These are phyloP conservation scores for Emergomyces orientalis DNA, from an alignment of 2,329 filamentous ascomycete genomes.

Conservation along the genomic window DNA sequence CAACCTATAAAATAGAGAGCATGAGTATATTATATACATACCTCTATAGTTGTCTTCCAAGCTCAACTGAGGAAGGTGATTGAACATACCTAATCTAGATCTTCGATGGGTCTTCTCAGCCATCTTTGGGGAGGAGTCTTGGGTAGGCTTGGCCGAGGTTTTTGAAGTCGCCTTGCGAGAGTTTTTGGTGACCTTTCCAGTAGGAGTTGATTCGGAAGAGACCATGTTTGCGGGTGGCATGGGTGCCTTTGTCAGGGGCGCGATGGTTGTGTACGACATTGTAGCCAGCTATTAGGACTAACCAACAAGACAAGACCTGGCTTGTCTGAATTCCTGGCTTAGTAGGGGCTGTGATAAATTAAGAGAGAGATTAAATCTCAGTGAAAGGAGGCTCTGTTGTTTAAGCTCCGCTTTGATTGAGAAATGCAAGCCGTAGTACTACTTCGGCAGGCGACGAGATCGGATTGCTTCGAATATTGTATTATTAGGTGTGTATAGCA, in stretches of 20 bases:
- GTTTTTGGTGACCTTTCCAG: slow-evolving; percentile 11
- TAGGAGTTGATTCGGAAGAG: slow-evolving; percentile 9
- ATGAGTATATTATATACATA: background rate
- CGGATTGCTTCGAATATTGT: slow-evolving; percentile 7
- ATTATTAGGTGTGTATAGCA: slow-evolving; percentile 14
- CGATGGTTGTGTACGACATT: slow-evolving; percentile 18
- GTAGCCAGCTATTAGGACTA: background rate
- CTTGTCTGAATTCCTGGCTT: slow-evolving; percentile 1
- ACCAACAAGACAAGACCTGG: background rate
- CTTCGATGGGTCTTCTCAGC: slow-evolving; percentile 15
- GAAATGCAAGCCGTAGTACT: background rate
- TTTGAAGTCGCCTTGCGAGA: slow-evolving; percentile 11
- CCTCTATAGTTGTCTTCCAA: background rate
- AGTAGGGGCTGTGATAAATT: background rate
- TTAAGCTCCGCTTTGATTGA: background rate
- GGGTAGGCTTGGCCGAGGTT: slow-evolving; percentile 5
- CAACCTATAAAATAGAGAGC: slow-evolving; percentile 38
- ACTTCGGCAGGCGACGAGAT: slow-evolving; percentile 5
- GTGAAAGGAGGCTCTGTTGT: background rate
- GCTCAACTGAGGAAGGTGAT: background rate
- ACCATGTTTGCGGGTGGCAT: slow-evolving; percentile 11
- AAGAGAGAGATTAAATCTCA: background rate
- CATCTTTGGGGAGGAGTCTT: slow-evolving; percentile 8
- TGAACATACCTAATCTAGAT: slow-evolving; percentile 14
- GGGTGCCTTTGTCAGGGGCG: slow-evolving; percentile 14